These are phyloP conservation scores for Sequoiadendron giganteum DNA, from an alignment of 75 land plant species.

Conservation along the genomic window DNA sequence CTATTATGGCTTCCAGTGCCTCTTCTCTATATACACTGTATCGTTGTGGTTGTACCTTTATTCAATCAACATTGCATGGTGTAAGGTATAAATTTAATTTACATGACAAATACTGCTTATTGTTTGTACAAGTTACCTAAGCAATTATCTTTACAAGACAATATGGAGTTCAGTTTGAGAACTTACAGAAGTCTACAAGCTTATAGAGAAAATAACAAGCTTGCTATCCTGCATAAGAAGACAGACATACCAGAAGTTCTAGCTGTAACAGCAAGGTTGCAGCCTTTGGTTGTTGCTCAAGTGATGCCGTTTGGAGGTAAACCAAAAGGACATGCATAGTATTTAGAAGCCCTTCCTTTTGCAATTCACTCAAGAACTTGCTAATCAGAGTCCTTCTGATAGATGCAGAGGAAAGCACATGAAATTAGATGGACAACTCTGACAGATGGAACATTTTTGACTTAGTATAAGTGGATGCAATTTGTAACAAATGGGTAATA, in stretches of 20 bases:
- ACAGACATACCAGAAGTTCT: slow-evolving; percentile 35
- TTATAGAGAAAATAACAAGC: slow-evolving; percentile 2
- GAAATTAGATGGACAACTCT: slow-evolving; percentile 8
- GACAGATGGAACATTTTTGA: not conserved
- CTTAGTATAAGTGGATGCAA: not conserved
- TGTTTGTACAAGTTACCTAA: not conserved
- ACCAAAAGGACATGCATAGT: slow-evolving; percentile 32
- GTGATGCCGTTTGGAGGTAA: slow-evolving; percentile 33
- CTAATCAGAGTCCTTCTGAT: slow-evolving; percentile 32
- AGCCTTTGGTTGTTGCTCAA: slow-evolving; percentile 28
- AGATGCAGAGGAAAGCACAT: not conserved
- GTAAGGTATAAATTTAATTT: slow-evolving; percentile 6
- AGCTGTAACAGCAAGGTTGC: slow-evolving; percentile 47
- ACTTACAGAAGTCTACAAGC: not conserved
- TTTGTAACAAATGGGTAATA: not conserved
- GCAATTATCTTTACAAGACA: not conserved
- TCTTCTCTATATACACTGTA: slow-evolving; percentile 42
- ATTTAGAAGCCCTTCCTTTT: slow-evolving; percentile 19
- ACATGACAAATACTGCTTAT: not conserved
- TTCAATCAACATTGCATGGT: not conserved
- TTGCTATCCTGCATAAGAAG: not conserved
- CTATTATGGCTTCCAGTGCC: slow-evolving; percentile 39
- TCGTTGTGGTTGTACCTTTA: slow-evolving; percentile 34
- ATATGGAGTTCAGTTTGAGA: slow-evolving; percentile 1
- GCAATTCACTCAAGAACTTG: slow-evolving; percentile 25